phyloP scores from a whole-genome alignment of 805 yeast species.

The Saccharomyces kudriavzevii region DNA sequence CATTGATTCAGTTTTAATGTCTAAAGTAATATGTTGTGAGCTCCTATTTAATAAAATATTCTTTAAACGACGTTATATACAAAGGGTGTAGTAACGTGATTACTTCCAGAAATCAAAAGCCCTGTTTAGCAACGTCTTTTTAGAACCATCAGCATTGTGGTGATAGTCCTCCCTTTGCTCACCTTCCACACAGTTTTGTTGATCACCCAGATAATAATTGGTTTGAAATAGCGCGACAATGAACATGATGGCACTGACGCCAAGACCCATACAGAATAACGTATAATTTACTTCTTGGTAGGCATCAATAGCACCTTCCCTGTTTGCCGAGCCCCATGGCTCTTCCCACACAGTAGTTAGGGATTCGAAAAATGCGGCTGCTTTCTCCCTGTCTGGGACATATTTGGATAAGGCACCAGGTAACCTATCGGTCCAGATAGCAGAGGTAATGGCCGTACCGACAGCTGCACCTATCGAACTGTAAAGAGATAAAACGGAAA shows the following conservation, averaged over 20 bases:
- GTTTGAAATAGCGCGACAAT: conserved; percentile 29
- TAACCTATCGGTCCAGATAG: conserved; percentile 32
- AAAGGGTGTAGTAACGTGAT: conserved; percentile 2
- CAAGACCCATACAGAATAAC: conserved; percentile 27
- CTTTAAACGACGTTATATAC: not conserved
- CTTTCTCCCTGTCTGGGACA: conserved; percentile 24
- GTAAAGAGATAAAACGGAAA: conserved; percentile 31
- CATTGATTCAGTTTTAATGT: too few relatives aligned
- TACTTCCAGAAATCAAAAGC: conserved; percentile 12
- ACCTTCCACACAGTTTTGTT: conserved; percentile 32
- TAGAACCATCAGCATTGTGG: conserved; percentile 8
- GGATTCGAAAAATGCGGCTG: conserved; percentile 18
- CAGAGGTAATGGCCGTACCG: conserved; percentile 35
- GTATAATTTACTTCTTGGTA: conserved; percentile 27
- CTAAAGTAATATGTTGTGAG: too few relatives aligned
- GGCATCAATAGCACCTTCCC: conserved; percentile 31
- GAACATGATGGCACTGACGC: conserved; percentile 28
- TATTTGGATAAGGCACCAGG: conserved; percentile 26
- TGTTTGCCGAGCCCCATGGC: conserved; percentile 22
- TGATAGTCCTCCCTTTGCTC: conserved; percentile 10
- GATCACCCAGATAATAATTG: conserved; percentile 31
- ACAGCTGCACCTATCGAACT: conserved; percentile 34
- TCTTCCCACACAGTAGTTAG: conserved; percentile 20
- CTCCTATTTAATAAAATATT: too few relatives aligned
- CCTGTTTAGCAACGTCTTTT: conserved; percentile 10